Evolutionary conservation across 805 yeast genomes (phyloP).

Genomic region (Ogataea salicorniae): DNA sequence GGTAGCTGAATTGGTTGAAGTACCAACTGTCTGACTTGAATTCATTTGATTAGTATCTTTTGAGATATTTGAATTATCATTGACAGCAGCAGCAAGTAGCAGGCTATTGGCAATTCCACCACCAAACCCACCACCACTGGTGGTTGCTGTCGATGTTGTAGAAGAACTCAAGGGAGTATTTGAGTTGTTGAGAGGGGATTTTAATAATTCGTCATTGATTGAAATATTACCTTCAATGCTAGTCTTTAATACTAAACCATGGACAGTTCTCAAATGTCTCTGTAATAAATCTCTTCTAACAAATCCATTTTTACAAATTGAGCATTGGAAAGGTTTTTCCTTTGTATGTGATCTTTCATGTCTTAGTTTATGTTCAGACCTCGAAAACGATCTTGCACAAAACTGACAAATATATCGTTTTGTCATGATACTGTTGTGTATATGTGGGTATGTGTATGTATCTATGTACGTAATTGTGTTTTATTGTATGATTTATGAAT

Average conservation of each 20-base stretch:
- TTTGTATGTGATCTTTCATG: constrained; percentile 79
- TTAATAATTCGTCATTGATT: constrained; percentile 15
- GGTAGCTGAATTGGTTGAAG: too few relatives aligned
- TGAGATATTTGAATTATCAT: background rate
- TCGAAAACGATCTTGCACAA: constrained; percentile 75
- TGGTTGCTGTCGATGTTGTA: too few relatives aligned
- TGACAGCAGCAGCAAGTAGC: too few relatives aligned
- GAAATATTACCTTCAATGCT: constrained; percentile 24
- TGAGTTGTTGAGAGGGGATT: constrained; percentile 8
- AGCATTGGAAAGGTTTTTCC: constrained; percentile 74
- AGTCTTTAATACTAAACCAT: constrained; percentile 34
- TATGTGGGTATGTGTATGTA: too few relatives aligned
- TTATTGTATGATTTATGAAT: too few relatives aligned
- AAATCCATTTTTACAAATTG: constrained; percentile 63
- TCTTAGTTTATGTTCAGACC: constrained; percentile 72
- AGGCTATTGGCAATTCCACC: too few relatives aligned
- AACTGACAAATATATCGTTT: constrained; percentile 70
- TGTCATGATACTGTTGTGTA: constrained; percentile 33
- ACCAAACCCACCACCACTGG: too few relatives aligned
- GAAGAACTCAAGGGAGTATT: background rate
- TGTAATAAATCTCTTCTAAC: constrained; percentile 74
- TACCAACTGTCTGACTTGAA: too few relatives aligned
- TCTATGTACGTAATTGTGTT: too few relatives aligned
- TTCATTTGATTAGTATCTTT: background rate
- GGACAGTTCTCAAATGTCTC: constrained; percentile 76